phyloP scores from a whole-genome alignment of 139 green algal species.

The Astrephomene gubernaculifera region DNA sequence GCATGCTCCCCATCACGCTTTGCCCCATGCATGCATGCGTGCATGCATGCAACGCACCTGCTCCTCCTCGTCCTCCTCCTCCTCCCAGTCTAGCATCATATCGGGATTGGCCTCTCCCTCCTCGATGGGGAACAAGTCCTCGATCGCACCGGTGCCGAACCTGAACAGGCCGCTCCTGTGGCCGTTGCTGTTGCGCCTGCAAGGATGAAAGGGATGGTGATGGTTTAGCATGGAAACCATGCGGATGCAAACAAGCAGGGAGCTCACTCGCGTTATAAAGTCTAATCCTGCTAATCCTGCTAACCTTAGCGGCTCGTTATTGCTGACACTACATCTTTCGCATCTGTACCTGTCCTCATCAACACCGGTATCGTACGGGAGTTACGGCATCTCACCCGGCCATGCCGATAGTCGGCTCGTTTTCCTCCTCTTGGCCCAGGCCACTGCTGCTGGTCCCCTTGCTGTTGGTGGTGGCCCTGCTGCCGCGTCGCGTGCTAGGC shows the following conservation, averaged over 20 bases:
- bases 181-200: no score
- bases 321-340: no score
- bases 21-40: not conserved
- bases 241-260: no score
- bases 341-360: no score
- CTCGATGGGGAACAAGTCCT: constrained; percentile 53
- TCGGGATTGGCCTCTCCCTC: constrained; percentile 1
- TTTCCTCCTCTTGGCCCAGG: not conserved
- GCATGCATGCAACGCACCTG: not conserved
- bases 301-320: no score
- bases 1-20: not conserved
- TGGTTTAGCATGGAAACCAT: no score
- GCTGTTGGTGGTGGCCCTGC: not conserved
- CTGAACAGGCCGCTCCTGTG: not conserved
- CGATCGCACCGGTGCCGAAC: constrained; percentile 44
- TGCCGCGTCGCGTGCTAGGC: not conserved
- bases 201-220: no score
- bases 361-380: no score
- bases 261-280: no score
- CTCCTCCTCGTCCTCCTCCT: not conserved
- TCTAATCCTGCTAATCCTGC: no score
- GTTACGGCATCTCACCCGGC: no score
- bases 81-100: not conserved
- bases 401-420: no score
- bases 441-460: constrained; percentile 16